Percentiles rank a stretch among this genome's conserved stretches.
Conservation (phyloP, 768 basidiomycete genomes). For the Phaeotremella fagi region DNA sequence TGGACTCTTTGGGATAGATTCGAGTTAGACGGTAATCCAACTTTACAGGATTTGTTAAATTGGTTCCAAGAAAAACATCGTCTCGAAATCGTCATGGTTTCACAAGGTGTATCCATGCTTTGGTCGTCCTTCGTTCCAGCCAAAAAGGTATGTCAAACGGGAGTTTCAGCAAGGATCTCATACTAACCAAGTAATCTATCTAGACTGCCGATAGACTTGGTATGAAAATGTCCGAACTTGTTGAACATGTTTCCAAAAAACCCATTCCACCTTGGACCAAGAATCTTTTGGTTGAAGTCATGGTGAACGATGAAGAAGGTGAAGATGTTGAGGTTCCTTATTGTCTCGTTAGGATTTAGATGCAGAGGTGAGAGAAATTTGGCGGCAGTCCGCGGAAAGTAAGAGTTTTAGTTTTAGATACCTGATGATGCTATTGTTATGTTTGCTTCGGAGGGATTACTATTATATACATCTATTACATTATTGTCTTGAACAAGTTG, state of each 20-base stretch:
- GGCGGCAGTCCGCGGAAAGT: conserved; percentile 14
- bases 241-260: conserved; percentile 93
- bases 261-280: conserved; percentile 75
- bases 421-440: neutral
- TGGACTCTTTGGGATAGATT: conserved; percentile 99
- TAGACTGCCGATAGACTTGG: conserved; percentile 81
- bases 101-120: conserved; percentile 94
- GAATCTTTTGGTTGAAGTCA: conserved; percentile 85
- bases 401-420: neutral
- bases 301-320: conserved; percentile 84
- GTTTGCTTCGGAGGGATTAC: too few species aligned
- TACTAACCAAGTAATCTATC: conserved; percentile 3
- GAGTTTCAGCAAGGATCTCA: neutral
- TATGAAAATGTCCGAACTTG: conserved; percentile 85
- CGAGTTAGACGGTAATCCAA: conserved; percentile 83
- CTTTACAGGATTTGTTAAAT: conserved; percentile 72
- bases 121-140: conserved; percentile 91
- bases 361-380: neutral
- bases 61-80: conserved; percentile 81
- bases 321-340: conserved; percentile 77
- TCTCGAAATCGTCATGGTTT: conserved; percentile 89
- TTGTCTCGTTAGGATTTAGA: conserved; percentile 30
- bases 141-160: conserved; percentile 67
- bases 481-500: too few species aligned
- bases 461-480: too few species aligned